phyloP scores from a whole-genome alignment of 345 rosid genomes.

The Lagerstroemia speciosa region DNA sequence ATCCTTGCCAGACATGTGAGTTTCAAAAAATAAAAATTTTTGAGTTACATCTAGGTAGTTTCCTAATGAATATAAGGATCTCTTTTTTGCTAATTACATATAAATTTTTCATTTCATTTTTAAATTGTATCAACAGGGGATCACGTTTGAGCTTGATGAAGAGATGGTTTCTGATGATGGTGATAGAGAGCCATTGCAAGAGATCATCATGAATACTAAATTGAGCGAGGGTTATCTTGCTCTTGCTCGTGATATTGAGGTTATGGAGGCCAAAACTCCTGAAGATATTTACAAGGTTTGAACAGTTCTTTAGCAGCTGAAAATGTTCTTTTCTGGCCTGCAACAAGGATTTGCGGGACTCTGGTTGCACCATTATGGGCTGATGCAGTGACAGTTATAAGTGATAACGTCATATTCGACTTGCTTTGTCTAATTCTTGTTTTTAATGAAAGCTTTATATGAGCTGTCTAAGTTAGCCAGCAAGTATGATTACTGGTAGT shows the following conservation, averaged over 20 bases:
- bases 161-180: constrained; percentile 54
- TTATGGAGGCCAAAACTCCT: constrained; percentile 95
- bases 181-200: constrained; percentile 63
- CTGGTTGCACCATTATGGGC: background rate
- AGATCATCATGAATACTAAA: constrained; percentile 67
- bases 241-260: constrained; percentile 97
- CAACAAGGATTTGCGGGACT: background rate
- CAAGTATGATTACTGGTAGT: background rate
- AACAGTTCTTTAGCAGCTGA: background rate
- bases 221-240: constrained; percentile 88
- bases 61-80: background rate
- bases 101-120: background rate
- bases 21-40: constrained; percentile 2
- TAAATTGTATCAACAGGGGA: constrained; percentile 41
- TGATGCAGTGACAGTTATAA: background rate
- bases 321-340: background rate
- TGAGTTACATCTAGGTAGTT: background rate
- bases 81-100: background rate
- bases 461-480: background rate
- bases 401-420: background rate
- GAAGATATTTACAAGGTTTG: constrained; percentile 93
- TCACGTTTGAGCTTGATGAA: constrained; percentile 56
- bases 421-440: background rate
- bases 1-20: constrained; percentile 90
- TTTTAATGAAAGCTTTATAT: background rate